Percentiles rank a stretch among this genome's conserved stretches.
phyloP scores from a whole-genome alignment of 805 yeast genomes.

The Myxozyma geophila region DNA sequence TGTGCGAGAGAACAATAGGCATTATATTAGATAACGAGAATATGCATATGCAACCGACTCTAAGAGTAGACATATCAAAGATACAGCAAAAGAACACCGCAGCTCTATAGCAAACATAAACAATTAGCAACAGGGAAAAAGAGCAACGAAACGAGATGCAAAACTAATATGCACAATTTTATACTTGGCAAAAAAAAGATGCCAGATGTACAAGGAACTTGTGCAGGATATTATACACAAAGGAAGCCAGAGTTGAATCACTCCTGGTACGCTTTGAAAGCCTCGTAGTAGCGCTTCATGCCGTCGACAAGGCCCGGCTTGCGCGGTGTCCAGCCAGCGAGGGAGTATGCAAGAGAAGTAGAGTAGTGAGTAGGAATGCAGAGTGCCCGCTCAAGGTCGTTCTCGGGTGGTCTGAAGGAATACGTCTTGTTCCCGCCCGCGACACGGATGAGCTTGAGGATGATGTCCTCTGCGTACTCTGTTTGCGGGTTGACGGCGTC shows the following conservation, averaged over 20 bases:
- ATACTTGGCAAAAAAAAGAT: too few species aligned
- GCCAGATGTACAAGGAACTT: too few species aligned
- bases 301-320: conserved; percentile 27
- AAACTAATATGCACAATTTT: too few species aligned
- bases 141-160: too few species aligned
- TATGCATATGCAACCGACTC: too few species aligned
- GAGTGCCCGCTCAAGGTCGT: conserved; percentile 16
- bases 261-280: conserved; percentile 17
- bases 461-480: conserved; percentile 16
- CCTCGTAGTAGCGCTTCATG: conserved; percentile 27
- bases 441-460: conserved; percentile 18
- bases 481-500: conserved; percentile 25
- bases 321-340: conserved; percentile 24
- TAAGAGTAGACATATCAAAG: too few species aligned
- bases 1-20: too few species aligned
- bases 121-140: too few species aligned
- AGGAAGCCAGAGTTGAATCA: neutral
- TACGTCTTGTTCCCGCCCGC: conserved; percentile 19
- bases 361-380: conserved; percentile 11
- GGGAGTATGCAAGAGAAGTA: conserved; percentile 15
- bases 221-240: neutral
- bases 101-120: too few species aligned
- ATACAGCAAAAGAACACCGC: too few species aligned
- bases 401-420: conserved; percentile 17
- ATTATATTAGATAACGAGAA: too few species aligned